These are phyloP conservation scores for Blepharisma japonicum DNA, from an alignment of 73 alveolate species.

Conservation along the genomic window DNA sequence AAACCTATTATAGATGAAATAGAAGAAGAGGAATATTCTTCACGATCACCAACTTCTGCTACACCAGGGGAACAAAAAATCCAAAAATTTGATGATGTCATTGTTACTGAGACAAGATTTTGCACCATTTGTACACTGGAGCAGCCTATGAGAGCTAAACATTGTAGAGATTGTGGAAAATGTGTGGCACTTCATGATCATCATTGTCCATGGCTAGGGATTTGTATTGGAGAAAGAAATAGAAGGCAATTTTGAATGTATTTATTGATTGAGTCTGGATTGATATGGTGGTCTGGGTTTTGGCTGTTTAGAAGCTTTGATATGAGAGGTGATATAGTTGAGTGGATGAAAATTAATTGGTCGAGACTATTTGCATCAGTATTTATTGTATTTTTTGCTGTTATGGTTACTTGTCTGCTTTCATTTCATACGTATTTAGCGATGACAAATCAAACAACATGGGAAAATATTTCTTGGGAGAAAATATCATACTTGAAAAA, in stretches of 20 bases:
- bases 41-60: too few species aligned
- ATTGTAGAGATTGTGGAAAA: slow-evolving; percentile 78
- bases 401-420: slow-evolving; percentile 48
- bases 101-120: slow-evolving; percentile 42
- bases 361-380: background rate
- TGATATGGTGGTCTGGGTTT: slow-evolving; percentile 25
- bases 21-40: background rate
- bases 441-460: slow-evolving; percentile 59
- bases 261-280: slow-evolving; percentile 34
- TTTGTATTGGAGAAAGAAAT: slow-evolving; percentile 86
- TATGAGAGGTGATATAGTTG: background rate
- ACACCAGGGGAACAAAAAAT: too few species aligned
- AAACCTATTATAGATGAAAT: background rate
- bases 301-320: slow-evolving; percentile 1
- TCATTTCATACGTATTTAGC: slow-evolving; percentile 42
- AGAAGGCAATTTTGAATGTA: slow-evolving; percentile 63
- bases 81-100: background rate
- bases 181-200: slow-evolving; percentile 95
- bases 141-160: slow-evolving; percentile 78
- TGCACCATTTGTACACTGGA: slow-evolving; percentile 73
- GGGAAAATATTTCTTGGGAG: slow-evolving; percentile 69
- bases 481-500: slow-evolving; percentile 50
- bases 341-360: slow-evolving; percentile 18
- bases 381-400: slow-evolving; percentile 19
- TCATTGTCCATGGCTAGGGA: slow-evolving; percentile 94